Evolutionary conservation across 2,329 filamentous ascomycete species (phyloP).

Genomic region (Penicillium fuscoglaucum): DNA sequence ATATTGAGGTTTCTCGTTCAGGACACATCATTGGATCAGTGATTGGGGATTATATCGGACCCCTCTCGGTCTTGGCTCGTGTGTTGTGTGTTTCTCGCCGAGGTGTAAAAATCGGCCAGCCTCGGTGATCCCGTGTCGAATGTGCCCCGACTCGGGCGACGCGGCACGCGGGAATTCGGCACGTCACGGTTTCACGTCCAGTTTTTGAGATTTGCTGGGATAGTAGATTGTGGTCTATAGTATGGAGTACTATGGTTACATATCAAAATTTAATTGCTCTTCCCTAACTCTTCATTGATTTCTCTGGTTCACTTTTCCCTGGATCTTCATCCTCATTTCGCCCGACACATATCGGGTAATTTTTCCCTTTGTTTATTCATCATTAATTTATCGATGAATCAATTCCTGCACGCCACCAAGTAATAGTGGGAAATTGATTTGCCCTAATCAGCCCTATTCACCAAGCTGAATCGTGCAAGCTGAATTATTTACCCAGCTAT

Average conservation of each 20-base stretch:
- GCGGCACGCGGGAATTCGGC: constrained; percentile 18
- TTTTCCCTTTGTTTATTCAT: background rate
- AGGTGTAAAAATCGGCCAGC: constrained; percentile 2
- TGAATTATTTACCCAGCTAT: background rate
- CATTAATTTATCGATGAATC: background rate
- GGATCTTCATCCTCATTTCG: background rate
- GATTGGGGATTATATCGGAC: background rate
- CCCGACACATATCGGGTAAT: background rate
- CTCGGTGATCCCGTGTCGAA: constrained; percentile 13
- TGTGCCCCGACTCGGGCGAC: constrained; percentile 9
- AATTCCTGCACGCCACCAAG: background rate
- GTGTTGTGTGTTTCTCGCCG: background rate
- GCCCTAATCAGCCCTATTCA: background rate
- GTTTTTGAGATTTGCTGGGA: background rate
- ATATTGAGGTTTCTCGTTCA: background rate
- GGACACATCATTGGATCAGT: background rate
- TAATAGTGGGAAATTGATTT: background rate
- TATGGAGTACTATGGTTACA: background rate
- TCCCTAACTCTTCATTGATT: background rate
- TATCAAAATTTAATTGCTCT: background rate
- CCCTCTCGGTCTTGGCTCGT: constrained; percentile 2
- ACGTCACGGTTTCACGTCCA: constrained; percentile 2
- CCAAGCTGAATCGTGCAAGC: background rate
- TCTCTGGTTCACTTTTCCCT: background rate
- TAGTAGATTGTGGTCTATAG: too few species aligned